Evolutionary conservation across 2,329 filamentous ascomycete species (phyloP).

Genomic region (Daldinia sp.): DNA sequence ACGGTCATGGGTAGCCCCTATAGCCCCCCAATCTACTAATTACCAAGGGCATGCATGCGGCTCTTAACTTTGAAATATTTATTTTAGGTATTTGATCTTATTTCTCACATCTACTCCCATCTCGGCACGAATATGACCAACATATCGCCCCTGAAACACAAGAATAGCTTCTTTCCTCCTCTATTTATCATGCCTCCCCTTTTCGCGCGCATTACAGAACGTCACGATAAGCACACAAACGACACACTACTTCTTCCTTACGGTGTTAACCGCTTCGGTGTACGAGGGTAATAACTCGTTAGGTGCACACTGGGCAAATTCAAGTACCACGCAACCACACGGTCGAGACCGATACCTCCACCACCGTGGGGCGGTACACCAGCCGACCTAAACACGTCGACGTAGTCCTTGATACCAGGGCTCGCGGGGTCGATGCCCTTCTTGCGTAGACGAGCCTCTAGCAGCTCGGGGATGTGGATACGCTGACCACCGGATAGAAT

Average conservation of each 20-base stretch:
- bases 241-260: conserved; percentile 42
- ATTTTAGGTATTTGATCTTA: not conserved
- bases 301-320: conserved; percentile 67
- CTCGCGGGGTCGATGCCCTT: conserved; percentile 82
- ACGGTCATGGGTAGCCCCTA: too few relatives aligned
- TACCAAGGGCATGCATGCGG: not conserved
- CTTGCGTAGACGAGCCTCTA: conserved; percentile 78
- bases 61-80: not conserved
- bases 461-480: conserved; percentile 79
- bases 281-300: conserved; percentile 65
- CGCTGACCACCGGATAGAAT: conserved; percentile 92
- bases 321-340: conserved; percentile 76
- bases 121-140: not conserved
- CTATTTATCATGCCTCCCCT: not conserved
- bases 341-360: conserved; percentile 88
- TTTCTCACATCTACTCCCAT: not conserved
- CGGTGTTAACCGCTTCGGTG: conserved; percentile 66
- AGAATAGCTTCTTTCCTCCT: not conserved
- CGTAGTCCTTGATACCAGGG: conserved; percentile 85
- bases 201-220: not conserved
- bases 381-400: conserved; percentile 80
- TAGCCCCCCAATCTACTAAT: not conserved
- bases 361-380: conserved; percentile 91
- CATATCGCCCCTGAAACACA: not conserved
- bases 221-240: not conserved